Conservation (phyloP, 768 basidiomycete species). For the Tephrocybe rancida region DNA sequence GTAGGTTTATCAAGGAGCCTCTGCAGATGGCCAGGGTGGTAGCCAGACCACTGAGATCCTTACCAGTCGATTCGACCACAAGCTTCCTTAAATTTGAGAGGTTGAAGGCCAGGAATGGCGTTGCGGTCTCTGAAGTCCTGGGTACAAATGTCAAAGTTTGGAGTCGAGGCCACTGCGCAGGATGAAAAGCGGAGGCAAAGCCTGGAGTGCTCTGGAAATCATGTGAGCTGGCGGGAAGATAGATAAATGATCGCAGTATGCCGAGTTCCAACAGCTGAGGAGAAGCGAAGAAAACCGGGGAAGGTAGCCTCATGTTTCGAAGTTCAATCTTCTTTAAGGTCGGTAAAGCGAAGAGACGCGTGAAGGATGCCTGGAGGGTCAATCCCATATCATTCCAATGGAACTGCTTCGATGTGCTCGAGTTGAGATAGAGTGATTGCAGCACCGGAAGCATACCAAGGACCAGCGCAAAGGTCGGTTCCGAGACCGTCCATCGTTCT, state of each 20-base stretch:
- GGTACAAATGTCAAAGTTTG: neutral
- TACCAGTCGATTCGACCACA: neutral
- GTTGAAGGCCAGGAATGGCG: neutral
- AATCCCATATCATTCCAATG: constrained; percentile 1
- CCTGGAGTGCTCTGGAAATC: too few relatives aligned
- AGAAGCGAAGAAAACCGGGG: constrained; percentile 1
- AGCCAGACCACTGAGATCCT: neutral
- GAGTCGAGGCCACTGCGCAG: neutral
- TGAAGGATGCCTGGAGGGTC: constrained; percentile 1
- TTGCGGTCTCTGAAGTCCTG: neutral
- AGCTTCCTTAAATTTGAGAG: neutral
- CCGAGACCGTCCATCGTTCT: neutral
- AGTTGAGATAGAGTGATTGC: neutral
- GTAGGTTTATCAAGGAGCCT: neutral
- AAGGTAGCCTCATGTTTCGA: neutral
- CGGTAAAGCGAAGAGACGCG: constrained; percentile 5
- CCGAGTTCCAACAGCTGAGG: neutral
- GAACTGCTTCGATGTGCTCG: neutral
- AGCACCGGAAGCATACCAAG: constrained; percentile 9
- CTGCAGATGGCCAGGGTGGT: neutral
- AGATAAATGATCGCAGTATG: neutral
- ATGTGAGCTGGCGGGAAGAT: neutral
- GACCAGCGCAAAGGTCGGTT: constrained; percentile 4
- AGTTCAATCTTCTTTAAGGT: neutral
- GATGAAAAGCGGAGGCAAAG: neutral